These are phyloP conservation scores for Tulasnella sp. DNA, from an alignment of 768 basidiomycete genomes.

Conservation along the genomic window DNA sequence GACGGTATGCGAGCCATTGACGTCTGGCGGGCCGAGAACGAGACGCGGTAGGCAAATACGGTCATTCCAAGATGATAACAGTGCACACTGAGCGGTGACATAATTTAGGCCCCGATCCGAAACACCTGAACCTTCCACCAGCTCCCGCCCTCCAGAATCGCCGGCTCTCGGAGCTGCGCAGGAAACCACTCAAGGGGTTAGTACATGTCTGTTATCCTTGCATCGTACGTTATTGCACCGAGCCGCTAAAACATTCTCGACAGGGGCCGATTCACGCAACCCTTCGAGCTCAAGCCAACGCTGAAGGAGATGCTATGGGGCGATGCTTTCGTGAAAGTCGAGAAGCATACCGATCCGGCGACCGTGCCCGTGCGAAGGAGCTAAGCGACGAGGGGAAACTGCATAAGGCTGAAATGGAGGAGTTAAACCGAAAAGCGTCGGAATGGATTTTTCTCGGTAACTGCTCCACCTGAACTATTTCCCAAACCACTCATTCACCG, in stretches of 20 bases:
- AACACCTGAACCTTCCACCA: background rate
- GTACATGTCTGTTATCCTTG: background rate
- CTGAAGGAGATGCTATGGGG: constrained; percentile 45
- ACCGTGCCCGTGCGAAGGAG: constrained; percentile 48
- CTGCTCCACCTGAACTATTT: constrained; percentile 32
- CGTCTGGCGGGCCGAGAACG: background rate
- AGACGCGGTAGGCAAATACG: background rate
- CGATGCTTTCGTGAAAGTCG: constrained; percentile 40
- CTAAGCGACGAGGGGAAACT: constrained; percentile 46
- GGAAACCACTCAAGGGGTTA: background rate
- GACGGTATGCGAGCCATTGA: constrained; percentile 46
- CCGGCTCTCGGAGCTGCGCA: background rate
- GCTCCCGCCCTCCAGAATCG: background rate
- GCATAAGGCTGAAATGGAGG: constrained; percentile 46
- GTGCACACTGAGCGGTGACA: background rate
- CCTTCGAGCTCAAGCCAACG: constrained; percentile 46
- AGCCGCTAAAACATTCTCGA: background rate
- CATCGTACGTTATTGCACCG: background rate
- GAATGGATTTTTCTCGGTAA: constrained; percentile 42
- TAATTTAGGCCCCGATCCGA: background rate
- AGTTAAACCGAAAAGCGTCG: constrained; percentile 47
- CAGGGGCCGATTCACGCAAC: constrained; percentile 44
- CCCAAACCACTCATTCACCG: background rate
- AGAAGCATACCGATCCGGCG: constrained; percentile 47
- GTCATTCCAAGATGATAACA: background rate